Percentiles rank a stretch among this genome's conserved stretches.
Conservation (phyloP, 2,329 filamentous ascomycete species). For the Verticillium tricorpus region DNA sequence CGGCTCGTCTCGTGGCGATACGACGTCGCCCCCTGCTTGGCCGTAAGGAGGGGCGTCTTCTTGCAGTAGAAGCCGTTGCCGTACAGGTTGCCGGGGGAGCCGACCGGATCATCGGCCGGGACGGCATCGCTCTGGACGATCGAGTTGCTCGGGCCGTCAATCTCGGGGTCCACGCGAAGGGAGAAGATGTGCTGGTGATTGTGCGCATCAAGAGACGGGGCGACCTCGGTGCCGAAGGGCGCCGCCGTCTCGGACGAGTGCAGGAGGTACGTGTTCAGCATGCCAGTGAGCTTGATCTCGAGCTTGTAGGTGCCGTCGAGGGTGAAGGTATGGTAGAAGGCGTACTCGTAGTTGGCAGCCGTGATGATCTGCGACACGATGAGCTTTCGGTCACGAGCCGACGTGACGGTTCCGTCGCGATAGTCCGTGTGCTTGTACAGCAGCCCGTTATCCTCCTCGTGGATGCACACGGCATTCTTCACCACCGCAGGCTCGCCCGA, state of each 20-base stretch:
- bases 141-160: constrained; percentile 47
- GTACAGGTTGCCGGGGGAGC: constrained; percentile 37
- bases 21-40: constrained; percentile 3
- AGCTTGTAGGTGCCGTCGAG: constrained; percentile 57
- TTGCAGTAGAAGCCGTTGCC: constrained; percentile 38
- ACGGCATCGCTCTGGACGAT: constrained; percentile 18
- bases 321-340: constrained; percentile 61
- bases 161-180: constrained; percentile 46
- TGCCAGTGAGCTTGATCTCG: constrained; percentile 62
- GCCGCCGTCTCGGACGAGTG: constrained; percentile 33
- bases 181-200: constrained; percentile 55
- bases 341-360: constrained; percentile 67
- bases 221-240: constrained; percentile 47
- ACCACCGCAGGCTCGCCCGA: constrained; percentile 46
- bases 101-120: constrained; percentile 19
- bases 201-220: constrained; percentile 45
- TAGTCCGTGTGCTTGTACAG: constrained; percentile 69
- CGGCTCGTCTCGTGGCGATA: constrained; percentile 40
- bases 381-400: constrained; percentile 30
- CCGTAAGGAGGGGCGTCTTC: constrained; percentile 12
- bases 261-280: constrained; percentile 40
- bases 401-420: constrained; percentile 56
- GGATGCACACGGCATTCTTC: constrained; percentile 62
- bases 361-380: constrained; percentile 5
- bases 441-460: constrained; percentile 67